A percentile compares a stretch with the other conserved stretches of the same genome.
These are phyloP conservation scores for Cordyceps tenuipes DNA, from an alignment of 2,329 filamentous ascomycete genomes.

Conservation along the genomic window DNA sequence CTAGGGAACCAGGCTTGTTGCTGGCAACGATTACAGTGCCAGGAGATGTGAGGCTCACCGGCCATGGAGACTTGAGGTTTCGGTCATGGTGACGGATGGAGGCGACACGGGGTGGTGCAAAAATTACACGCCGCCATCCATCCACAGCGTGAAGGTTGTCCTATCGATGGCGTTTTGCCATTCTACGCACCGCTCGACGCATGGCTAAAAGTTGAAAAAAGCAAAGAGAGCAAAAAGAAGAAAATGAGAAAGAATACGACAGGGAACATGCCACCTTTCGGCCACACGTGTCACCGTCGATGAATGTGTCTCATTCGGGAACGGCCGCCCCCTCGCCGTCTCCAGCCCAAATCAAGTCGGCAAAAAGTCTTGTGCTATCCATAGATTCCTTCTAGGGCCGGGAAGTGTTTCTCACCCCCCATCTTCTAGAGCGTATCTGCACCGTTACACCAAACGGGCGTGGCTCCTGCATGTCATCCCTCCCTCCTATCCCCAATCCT, in stretches of 20 bases:
- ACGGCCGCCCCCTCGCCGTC: neutral
- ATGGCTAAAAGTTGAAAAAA: neutral
- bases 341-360: neutral
- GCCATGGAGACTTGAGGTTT: too few species aligned
- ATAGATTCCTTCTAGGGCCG: neutral
- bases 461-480: too few species aligned
- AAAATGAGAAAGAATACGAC: neutral
- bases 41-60: too few species aligned
- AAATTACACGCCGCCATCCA: neutral
- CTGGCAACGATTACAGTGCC: too few species aligned
- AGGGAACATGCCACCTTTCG: constrained; percentile 1
- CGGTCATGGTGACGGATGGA: too few species aligned
- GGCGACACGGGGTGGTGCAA: too few species aligned
- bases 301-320: neutral
- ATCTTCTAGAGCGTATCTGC: too few species aligned
- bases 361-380: neutral
- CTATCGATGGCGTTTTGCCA: neutral
- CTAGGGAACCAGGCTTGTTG: too few species aligned
- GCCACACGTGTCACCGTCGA: neutral
- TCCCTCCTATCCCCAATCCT: too few species aligned
- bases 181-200: neutral
- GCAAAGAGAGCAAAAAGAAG: neutral
- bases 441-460: too few species aligned
- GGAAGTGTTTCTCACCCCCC: neutral
- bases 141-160: neutral